phyloP scores from a whole-genome alignment of 2,329 filamentous ascomycete genomes.

The Apiospora aurea region DNA sequence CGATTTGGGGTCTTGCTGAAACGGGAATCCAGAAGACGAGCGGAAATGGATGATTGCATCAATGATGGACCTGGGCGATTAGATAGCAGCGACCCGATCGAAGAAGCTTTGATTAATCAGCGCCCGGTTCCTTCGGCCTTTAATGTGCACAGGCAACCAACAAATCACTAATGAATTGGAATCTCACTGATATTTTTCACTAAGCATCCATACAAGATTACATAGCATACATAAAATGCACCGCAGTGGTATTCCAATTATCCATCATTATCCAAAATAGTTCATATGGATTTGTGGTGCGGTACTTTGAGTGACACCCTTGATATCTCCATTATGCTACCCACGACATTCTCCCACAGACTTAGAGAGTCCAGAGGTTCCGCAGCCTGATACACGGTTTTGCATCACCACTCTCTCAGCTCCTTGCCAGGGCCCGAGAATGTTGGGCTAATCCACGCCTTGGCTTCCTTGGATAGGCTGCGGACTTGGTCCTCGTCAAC shows the following conservation, averaged over 20 bases:
- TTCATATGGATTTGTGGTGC: background rate
- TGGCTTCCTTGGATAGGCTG: constrained; percentile 61
- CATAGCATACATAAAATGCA: background rate
- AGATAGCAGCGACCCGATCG: background rate
- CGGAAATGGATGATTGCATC: constrained; percentile 7
- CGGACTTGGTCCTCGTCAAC: constrained; percentile 74
- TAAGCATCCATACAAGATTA: background rate
- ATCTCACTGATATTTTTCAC: background rate
- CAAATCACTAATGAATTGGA: background rate
- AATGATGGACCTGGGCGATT: background rate
- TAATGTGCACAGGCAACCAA: background rate
- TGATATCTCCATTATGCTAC: background rate
- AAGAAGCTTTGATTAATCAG: constrained; percentile 15
- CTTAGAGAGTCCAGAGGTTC: background rate
- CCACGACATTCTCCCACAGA: background rate
- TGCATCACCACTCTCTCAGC: constrained; percentile 69
- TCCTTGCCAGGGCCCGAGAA: constrained; percentile 73
- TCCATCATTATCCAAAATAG: background rate
- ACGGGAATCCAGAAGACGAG: background rate
- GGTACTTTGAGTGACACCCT: background rate
- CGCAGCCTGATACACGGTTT: background rate
- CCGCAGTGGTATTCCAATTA: too few relatives aligned
- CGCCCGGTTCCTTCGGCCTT: background rate
- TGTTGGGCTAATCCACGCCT: constrained; percentile 70
- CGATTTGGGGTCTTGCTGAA: background rate